Base-by-base conservation (phyloP, 2,329 filamentous ascomycete genomes). In the Phyllosticta paracitricarpa region DNA sequence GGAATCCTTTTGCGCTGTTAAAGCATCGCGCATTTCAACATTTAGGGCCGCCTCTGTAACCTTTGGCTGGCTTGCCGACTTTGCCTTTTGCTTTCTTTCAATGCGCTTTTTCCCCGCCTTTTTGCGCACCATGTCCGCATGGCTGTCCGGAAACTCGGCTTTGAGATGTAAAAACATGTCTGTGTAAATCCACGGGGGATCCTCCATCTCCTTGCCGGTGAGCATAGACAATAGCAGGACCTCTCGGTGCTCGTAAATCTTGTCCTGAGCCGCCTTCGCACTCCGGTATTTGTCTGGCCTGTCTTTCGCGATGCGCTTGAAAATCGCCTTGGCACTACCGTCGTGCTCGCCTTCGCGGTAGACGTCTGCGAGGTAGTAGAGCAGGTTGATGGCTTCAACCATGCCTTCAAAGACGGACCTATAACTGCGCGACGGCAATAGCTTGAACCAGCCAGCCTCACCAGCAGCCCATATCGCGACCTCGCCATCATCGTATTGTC, bases 401-500 rank as follows among this genome's bases (percentile, higher is more conserved):
- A 88, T 88, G 56, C 79, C 76, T 30, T 80, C 73, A 71, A 82
- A 86, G 28, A 83, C 82, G 5, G 73, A 66, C 57, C 75, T 73
- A 70, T 89, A 91, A 2, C 74, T 71, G 9, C 76, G 68, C n/a
- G 81, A 76, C 1, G 88, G 86, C 33, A 76, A 76, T 52, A 91
- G 79, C 68, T 86, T 82, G 69, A 84, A 89, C 86, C 87, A 90
- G 54, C 86, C 87, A 12, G 84, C 81, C 59, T 77, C 71, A 48
- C 85, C 85, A 30, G 79, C 77, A 1, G 86, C 84, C 88, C 88
- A 91, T 30, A 89, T 76, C n/a, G 82, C 77, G 3, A 82, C 78
- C 19, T 78, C 76, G 0, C 79, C 79, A 57, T 82, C 79, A 33
- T 87, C 83, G 12, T 84, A 73, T 64, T 78, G 73, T 17, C 77